Evolutionary conservation across 139 green algal genomes (phyloP), one percentile per base, ranked within the genome.

Genomic region (Limnomonas spitsbergensis): DNA sequence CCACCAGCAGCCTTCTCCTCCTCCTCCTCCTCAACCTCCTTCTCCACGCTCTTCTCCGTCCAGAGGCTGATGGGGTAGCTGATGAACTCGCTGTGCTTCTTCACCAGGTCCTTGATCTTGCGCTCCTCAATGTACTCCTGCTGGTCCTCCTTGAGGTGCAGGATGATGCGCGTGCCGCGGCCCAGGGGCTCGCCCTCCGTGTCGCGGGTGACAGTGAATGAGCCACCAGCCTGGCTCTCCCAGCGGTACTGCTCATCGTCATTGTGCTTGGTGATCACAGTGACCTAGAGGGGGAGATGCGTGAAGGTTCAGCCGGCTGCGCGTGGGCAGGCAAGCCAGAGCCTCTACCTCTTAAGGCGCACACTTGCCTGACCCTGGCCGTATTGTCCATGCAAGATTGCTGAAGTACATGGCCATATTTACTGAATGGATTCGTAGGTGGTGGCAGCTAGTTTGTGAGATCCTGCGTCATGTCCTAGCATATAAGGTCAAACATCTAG

Each of bases 21-120:
- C 84, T 94, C 90, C 61, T 94, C 90, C 73, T 93, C 94, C 37
- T 97, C 94, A 47, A 97, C 93, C 88, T 98, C 95, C 89, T 98
- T 98, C 89, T 99, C 94, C 32, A 93, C 94, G 0, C 94, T 98
- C 93, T 98, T 99, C 89, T 97, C 92, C 7, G 85, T 94, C 93
- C 93, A 98, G 67, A 98, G 89, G 26, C 88, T 95, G 87, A 99
- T 99, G 66, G 96, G 96, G 90, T 99, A 99, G 73, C 83, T 91
- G 89, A 99, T 99, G 93, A 99, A 99, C 92, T 99, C 96, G 69
- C 78, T 92, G 92, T 99, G 96, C 93, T 99, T 99, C 92, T 99
- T 99, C 4, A 99, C 92, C 66, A 99, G 88, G 82, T 99, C 96
- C 92, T 99, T 99, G 29, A 99, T 79, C 53, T 93, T 88, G 52